These are phyloP conservation scores for Termitomyces sp. DNA, from an alignment of 768 basidiomycete genomes.

Conservation along the genomic window DNA sequence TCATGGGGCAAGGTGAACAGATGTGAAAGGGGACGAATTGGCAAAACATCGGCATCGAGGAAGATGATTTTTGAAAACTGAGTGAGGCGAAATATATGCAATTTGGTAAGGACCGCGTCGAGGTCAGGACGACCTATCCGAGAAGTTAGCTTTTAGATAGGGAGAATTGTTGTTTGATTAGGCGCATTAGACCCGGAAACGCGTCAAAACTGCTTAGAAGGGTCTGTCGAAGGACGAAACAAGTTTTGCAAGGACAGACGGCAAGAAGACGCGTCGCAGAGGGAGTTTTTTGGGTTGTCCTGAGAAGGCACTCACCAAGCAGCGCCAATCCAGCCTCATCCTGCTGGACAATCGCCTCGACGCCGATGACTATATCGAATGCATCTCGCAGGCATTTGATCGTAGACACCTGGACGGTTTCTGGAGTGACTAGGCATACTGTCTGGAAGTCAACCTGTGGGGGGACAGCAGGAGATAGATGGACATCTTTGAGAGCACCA, in stretches of 20 bases:
- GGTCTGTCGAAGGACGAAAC: neutral
- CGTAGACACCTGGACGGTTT: constrained; percentile 79
- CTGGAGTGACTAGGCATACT: constrained; percentile 91
- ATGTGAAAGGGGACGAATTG: constrained; percentile 83
- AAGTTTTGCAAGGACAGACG: neutral
- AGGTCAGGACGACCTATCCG: constrained; percentile 87
- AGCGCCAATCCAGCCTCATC: constrained; percentile 65
- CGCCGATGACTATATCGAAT: constrained; percentile 85
- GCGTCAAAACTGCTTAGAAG: constrained; percentile 1
- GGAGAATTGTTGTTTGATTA: neutral
- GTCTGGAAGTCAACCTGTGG: constrained; percentile 71
- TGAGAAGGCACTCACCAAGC: constrained; percentile 59
- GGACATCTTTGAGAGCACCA: constrained; percentile 79
- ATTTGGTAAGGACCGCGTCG: constrained; percentile 88
- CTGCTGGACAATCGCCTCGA: constrained; percentile 78
- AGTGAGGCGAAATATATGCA: constrained; percentile 90
- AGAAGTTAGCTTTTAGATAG: constrained; percentile 5
- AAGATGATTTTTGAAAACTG: constrained; percentile 86
- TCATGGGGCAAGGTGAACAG: constrained; percentile 81
- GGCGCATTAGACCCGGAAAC: neutral
- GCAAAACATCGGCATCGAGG: constrained; percentile 89
- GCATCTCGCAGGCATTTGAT: constrained; percentile 75
- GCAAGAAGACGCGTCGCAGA: constrained; percentile 8
- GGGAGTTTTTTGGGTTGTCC: neutral
- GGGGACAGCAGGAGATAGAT: constrained; percentile 50